Conservation (phyloP, 768 basidiomycete species). For the Sistotremastrum niveocremeum region DNA sequence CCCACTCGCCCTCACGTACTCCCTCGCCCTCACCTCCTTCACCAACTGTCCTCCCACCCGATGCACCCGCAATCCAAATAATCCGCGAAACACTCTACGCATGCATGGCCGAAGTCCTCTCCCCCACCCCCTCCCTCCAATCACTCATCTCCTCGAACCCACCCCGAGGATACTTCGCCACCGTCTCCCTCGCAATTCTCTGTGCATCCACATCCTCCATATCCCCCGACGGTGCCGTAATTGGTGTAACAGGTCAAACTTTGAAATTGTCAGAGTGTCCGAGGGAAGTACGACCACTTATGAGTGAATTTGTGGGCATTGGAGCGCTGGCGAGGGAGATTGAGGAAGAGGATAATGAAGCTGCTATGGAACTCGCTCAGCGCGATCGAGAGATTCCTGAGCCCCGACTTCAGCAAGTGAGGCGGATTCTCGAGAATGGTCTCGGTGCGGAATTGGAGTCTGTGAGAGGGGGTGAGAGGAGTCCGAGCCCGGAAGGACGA, state of each 20-base stretch:
- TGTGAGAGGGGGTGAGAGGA: constrained; percentile 15
- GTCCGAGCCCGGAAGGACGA: constrained; percentile 45
- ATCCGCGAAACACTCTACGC: constrained; percentile 86
- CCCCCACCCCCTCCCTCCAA: constrained; percentile 39
- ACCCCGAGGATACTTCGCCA: constrained; percentile 65
- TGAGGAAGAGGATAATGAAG: constrained; percentile 37
- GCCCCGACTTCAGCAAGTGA: constrained; percentile 47
- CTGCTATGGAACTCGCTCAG: constrained; percentile 31
- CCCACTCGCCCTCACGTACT: constrained; percentile 13
- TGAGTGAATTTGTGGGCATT: constrained; percentile 47
- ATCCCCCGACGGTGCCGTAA: constrained; percentile 34
- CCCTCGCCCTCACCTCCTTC: constrained; percentile 22
- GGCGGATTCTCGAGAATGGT: constrained; percentile 42
- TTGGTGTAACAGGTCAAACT: constrained; percentile 43
- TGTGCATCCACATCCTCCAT: constrained; percentile 43
- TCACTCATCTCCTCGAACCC: constrained; percentile 46
- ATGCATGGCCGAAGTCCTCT: constrained; percentile 56
- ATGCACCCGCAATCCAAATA: constrained; percentile 51
- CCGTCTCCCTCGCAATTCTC: constrained; percentile 61
- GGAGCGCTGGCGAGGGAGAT: constrained; percentile 36
- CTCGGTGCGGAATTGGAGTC: constrained; percentile 28
- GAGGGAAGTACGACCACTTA: constrained; percentile 47
- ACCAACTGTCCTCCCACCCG: constrained; percentile 14
- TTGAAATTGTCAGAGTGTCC: constrained; percentile 54
- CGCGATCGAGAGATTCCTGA: constrained; percentile 22